Evolutionary conservation across 768 basidiomycete genomes (phyloP), one percentile per base, ranked within the genome.

Genomic region (Termitomyces sp.): DNA sequence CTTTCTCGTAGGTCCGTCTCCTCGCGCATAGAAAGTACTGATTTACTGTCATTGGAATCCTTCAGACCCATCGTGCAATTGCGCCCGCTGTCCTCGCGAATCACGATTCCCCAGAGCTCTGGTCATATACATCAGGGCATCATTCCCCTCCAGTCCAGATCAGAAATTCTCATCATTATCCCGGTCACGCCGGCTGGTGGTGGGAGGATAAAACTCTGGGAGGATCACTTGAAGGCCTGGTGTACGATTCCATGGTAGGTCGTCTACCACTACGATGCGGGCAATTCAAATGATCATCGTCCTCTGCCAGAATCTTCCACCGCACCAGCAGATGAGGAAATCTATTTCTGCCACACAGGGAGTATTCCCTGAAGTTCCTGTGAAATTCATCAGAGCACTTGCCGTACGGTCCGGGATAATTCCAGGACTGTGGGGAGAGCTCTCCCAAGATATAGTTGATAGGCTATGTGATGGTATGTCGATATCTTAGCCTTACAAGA

Each of bases 121-220:
- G 35, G 35, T 52, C 51, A 15, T 52, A 52, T 20, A 52, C 51
- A 13, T 55, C 54, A 33, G 59, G 45, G 38, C 59, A 55, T 39
- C 54, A 55, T 22, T 53, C 39, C 3, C 13, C 33, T 42, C 46
- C 22, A 18, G 24, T 60, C 0, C 36, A 33, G 4, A 36, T 60
- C n/a, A 5, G 28, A 6, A 46, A 33, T 1, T 20, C 12, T 22
- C 13, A 1, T 33, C 54, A 55, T 45, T n/a, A 38, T 39, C 54
- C 59, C 18, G 51, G 58, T 33, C 15, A 54, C 5, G 58, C 58
- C 16, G 59, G 59, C 13, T 60, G 59, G 59, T 60, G 45, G 45
- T 46, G 45, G 45, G 45, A 46, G 22, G 53, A 56, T n/a, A 49
- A 56, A 46, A 55, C 53, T 3, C 12, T 60, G 12, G 59, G 52